These are phyloP conservation scores for Rhizopogon vinicolor DNA, from an alignment of 768 basidiomycete genomes.

Conservation along the genomic window DNA sequence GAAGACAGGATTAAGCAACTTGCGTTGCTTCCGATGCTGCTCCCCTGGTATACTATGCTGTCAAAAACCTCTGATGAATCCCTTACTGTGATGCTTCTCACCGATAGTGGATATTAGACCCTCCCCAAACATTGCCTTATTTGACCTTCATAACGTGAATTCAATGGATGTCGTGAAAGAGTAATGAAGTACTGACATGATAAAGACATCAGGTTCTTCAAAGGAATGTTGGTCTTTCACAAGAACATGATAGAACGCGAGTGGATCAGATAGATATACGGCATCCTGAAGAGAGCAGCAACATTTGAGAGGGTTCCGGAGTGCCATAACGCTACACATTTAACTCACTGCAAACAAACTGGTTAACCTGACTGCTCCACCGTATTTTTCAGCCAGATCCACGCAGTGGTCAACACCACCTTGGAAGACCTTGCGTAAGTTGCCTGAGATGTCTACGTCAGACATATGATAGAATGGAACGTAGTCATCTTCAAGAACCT, in stretches of 20 bases:
- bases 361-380: background rate
- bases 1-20: conserved; percentile 1
- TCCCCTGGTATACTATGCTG: background rate
- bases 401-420: background rate
- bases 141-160: conserved; percentile 26
- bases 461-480: no score
- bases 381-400: background rate
- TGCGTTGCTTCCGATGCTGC: conserved; percentile 1
- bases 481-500: background rate
- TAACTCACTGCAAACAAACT: background rate
- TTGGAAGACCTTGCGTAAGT: background rate
- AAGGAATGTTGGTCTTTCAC: conserved; percentile 45
- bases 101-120: conserved; percentile 32
- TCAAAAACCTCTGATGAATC: conserved; percentile 4
- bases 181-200: conserved; percentile 29
- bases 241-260: conserved; percentile 42
- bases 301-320: conserved; percentile 1
- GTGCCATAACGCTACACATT: background rate
- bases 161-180: background rate
- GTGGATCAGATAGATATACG: conserved; percentile 43
- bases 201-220: conserved; percentile 41
- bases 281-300: background rate
- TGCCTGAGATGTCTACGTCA: background rate
- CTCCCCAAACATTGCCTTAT: conserved; percentile 42
- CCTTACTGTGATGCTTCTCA: conserved; percentile 10